Evolutionary conservation across 106 monocot genomes (phyloP), one percentile per base, ranked within the genome.

Genomic region (Platanthera guangdongensis): DNA sequence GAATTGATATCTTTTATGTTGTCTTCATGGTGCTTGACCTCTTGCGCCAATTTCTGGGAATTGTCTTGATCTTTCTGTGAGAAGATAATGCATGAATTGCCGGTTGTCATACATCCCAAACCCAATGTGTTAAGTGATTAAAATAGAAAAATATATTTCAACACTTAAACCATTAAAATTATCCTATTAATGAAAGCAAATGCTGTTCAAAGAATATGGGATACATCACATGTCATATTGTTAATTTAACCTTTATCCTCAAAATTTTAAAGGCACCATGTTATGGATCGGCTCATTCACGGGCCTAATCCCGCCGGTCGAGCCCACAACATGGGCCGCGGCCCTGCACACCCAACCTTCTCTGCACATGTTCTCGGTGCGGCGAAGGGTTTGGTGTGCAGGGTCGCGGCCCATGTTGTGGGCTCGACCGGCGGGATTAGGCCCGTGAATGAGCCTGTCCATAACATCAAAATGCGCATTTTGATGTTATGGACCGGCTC

Each of bases 11-110:
- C 81, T 72, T 68, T 82, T 15, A 94, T 9, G 79, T 82, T 88
- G 75, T 87, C 85, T 47, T 94, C 94, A 30, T 94, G 88, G 78
- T 94, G 86, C 77, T 85, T 90, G 52, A 90, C 75, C 82, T 94
- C 86, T 63, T 83, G 70, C 67, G 73, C 90, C 51, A 94, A 69
- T 80, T 85, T 90, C 60, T 90, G 57, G 15, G 90, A 14, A 68
- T 88, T 86, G 51, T 86, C 81, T 68, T 94, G 71, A 62, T 90
- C 63, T 62, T 81, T 83, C 94, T 94, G 81, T 55, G 79, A 75
- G 21, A 75, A 76, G 57, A 74, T 48, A 48, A 70, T 47, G n/a
- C 5, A 70, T 48, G 47, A 70, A 70, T 30, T 47, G 16, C 14
- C n/a, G 48, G 16, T 48, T 48, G 16, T 47, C 70, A 70, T 47